Conservation (phyloP, 306 rosid species). For the Trifolium fragiferum region DNA sequence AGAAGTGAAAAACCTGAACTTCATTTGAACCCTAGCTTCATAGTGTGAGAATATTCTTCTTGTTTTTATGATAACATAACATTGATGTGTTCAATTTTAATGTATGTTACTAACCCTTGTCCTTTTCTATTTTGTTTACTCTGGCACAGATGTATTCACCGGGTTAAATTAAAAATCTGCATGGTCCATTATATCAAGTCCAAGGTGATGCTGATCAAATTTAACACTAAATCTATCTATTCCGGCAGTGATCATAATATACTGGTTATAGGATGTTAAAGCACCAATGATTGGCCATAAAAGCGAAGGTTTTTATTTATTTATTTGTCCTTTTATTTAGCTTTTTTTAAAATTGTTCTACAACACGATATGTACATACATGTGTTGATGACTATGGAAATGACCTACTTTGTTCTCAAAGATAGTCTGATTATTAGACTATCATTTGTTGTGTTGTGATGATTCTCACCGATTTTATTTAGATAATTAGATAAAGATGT, state of each 20-base stretch:
- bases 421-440: constrained; percentile 33
- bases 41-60: neutral
- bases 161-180: constrained; percentile 39
- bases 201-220: constrained; percentile 33
- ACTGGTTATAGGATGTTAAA: constrained; percentile 32
- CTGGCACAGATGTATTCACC: constrained; percentile 47
- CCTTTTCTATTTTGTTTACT: constrained; percentile 1
- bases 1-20: neutral
- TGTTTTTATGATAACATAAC: neutral
- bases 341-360: constrained; percentile 35
- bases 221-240: constrained; percentile 32
- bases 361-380: constrained; percentile 59
- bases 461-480: constrained; percentile 47
- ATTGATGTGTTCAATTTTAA: neutral
- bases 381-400: constrained; percentile 53
- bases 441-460: constrained; percentile 40
- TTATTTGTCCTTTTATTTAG: neutral
- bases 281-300: constrained; percentile 35
- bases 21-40: neutral
- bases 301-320: constrained; percentile 42
- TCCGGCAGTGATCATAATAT: constrained; percentile 18
- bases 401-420: constrained; percentile 38
- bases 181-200: constrained; percentile 34
- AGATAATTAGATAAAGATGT: constrained; percentile 40
- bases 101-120: neutral